phyloP scores from a whole-genome alignment of 495 filamentous ascomycete genomes.

The Talaromyces wortmannii region DNA sequence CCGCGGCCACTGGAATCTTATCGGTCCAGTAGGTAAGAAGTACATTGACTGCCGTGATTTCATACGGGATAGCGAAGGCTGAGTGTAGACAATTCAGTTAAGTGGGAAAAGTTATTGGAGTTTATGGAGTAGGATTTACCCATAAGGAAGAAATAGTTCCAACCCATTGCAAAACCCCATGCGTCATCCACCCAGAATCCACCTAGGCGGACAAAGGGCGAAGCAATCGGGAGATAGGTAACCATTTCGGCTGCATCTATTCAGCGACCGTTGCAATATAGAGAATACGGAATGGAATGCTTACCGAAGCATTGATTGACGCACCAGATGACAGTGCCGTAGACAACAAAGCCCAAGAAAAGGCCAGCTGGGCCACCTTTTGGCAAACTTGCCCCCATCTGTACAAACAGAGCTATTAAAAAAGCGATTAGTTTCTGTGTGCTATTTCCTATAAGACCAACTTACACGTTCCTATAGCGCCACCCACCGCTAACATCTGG shows the following conservation, averaged over 20 bases:
- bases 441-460: not conserved
- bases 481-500: slow-evolving; percentile 66
- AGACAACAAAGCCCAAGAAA: slow-evolving; percentile 61
- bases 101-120: not conserved
- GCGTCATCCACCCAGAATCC: slow-evolving; percentile 71
- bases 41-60: slow-evolving; percentile 43
- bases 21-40: slow-evolving; percentile 41
- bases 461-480: slow-evolving; percentile 59
- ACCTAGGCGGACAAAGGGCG: slow-evolving; percentile 72
- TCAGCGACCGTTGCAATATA: not conserved
- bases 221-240: slow-evolving; percentile 67
- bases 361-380: slow-evolving; percentile 67
- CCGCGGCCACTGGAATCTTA: slow-evolving; percentile 29
- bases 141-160: slow-evolving; percentile 55
- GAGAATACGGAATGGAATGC: not conserved
- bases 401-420: slow-evolving; percentile 53
- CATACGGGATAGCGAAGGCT: slow-evolving; percentile 44
- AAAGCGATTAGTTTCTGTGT: not conserved
- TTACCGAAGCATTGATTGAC: slow-evolving; percentile 42
- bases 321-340: slow-evolving; percentile 17
- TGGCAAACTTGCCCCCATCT: slow-evolving; percentile 59
- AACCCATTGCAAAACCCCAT: slow-evolving; percentile 47
- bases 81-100: not conserved
- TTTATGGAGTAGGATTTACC: not conserved
- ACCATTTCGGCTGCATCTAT: slow-evolving; percentile 56